Percentiles rank a stretch among this genome's conserved stretches.
These are phyloP conservation scores for Rossbeevera mucosa DNA, from an alignment of 768 basidiomycete species.

Conservation along the genomic window DNA sequence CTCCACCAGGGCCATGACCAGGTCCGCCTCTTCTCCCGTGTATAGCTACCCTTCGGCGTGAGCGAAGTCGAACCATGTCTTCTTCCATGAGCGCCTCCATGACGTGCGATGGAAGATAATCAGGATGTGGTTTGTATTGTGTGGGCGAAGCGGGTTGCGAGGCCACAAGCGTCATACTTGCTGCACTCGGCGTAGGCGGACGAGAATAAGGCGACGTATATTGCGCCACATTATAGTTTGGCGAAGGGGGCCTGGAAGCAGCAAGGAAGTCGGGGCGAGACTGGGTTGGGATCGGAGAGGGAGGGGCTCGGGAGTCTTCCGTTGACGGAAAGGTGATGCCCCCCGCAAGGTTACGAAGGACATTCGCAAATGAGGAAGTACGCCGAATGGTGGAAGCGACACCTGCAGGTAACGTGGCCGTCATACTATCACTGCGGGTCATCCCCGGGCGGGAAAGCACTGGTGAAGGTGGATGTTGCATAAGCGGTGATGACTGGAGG, in stretches of 20 bases:
- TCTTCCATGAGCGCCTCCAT: slow-evolving; percentile 90
- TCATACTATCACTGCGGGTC: slow-evolving; percentile 58
- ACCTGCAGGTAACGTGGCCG: slow-evolving; percentile 54
- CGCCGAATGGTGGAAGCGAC: slow-evolving; percentile 67
- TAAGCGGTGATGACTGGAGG: slow-evolving; percentile 45
- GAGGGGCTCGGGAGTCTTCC: slow-evolving; percentile 48
- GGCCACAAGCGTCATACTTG: slow-evolving; percentile 19
- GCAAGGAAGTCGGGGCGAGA: slow-evolving; percentile 30
- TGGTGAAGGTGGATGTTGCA: slow-evolving; percentile 43
- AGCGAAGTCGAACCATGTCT: slow-evolving; percentile 86
- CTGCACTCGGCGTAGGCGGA: slow-evolving; percentile 40
- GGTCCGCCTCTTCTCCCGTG: slow-evolving; percentile 42
- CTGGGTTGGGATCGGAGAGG: slow-evolving; percentile 28
- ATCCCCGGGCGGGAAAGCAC: slow-evolving; percentile 45
- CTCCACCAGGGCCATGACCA: slow-evolving; percentile 35
- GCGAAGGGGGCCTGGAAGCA: slow-evolving; percentile 69
- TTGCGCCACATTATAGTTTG: slow-evolving; percentile 71
- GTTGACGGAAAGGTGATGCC: slow-evolving; percentile 64
- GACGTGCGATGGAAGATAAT: slow-evolving; percentile 71
- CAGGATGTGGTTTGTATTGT: slow-evolving; percentile 34
- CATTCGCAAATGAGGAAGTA: slow-evolving; percentile 78
- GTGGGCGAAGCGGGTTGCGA: slow-evolving; percentile 33
- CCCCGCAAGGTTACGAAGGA: slow-evolving; percentile 64
- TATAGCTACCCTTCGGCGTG: slow-evolving; percentile 48
- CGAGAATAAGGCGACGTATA: slow-evolving; percentile 74